phyloP scores from a whole-genome alignment of 345 rosid species.

The Reutealis trisperma region DNA sequence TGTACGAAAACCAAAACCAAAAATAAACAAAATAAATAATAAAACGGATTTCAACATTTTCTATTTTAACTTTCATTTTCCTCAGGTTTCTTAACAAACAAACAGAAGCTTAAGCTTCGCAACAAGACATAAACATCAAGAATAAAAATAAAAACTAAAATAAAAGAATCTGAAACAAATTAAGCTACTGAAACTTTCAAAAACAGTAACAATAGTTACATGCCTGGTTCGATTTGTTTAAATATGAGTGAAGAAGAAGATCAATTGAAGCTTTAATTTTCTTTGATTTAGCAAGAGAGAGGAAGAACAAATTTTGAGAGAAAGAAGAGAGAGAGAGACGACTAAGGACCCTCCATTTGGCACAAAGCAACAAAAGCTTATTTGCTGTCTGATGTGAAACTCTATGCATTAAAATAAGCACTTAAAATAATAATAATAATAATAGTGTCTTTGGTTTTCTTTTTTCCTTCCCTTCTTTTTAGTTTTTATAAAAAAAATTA shows the following conservation, averaged over 20 bases:
- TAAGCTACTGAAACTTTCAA: neutral
- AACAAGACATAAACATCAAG: neutral
- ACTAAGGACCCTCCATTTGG: constrained; percentile 37
- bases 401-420: constrained; percentile 46
- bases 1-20: constrained; percentile 19
- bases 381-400: constrained; percentile 54
- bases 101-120: constrained; percentile 14
- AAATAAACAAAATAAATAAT: neutral
- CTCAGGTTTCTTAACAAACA: constrained; percentile 22
- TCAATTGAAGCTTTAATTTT: neutral
- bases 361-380: constrained; percentile 30
- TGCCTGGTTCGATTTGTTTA: constrained; percentile 24
- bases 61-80: neutral
- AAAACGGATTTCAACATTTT: neutral
- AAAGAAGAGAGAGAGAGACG: neutral
- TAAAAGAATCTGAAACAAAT: neutral
- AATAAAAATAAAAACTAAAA: neutral
- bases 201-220: neutral
- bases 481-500: neutral
- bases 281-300: constrained; percentile 4
- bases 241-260: constrained; percentile 26
- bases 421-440: neutral
- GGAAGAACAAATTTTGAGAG: neutral
- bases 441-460: neutral
- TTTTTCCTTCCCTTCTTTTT: neutral